Base-by-base conservation (phyloP, 192 early-diverging fungal species). In the Coemansia nantahalensis region DNA sequence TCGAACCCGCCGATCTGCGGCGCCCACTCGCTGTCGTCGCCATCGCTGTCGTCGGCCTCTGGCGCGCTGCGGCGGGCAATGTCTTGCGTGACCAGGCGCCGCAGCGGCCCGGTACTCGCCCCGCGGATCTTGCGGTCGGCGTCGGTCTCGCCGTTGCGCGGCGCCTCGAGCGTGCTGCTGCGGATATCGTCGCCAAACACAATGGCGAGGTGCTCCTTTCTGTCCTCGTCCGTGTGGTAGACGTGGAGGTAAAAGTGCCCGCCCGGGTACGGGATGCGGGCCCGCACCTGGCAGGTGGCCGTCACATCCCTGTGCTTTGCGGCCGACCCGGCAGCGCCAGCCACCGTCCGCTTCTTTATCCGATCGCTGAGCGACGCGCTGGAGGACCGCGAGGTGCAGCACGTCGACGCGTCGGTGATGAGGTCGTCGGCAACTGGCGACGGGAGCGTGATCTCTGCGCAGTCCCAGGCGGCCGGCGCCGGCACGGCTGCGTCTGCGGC, bases 171-270 rank as follows among this genome's bases (percentile, higher is more conserved):
- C 16, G 84, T 82, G 21, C 59, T 55, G 37, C 83, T 86, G 12
- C 82, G 68, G 45, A 93, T 80, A 43, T 87, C 84, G 51, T 91
- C 81, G 15, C 95, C 95, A 82, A 86, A 96, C 39, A 96, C 94
- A 53, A 96, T 79, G 1, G 95, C 95, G 64, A 98, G 40, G 57
- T 98, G 95, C 68, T 98, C 90, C 67, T 96, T 90, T 43, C 78
- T 71, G 62, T 98, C 93, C 55, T 79, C 78, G 46, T 80, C 79
- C 58, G 92, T 95, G 43, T 83, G 84, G 62, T 93, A 97, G 23
- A 94, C 75, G 49, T 92, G 84, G 51, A 95, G 65, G 56, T 84
- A 86, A 63, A 90, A 85, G 57, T 89, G 84, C 13, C 87, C 86
- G 16, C 84, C 84, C 14, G 79, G 79, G 18, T 89, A 89, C 7